These are phyloP conservation scores for Suillus occidentalis DNA, from an alignment of 768 basidiomycete species.

Conservation along the genomic window DNA sequence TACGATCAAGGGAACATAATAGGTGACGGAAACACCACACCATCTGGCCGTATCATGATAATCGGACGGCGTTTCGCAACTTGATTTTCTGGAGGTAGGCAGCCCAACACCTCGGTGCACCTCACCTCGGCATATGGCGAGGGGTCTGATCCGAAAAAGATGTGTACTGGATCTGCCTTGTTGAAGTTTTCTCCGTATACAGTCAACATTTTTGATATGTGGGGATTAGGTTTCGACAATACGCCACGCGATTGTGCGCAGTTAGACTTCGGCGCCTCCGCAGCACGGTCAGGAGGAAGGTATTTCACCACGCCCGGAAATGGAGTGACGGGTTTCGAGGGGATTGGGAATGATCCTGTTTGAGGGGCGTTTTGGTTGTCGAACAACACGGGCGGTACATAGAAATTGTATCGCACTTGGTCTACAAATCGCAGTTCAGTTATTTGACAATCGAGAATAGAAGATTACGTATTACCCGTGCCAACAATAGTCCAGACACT, in stretches of 20 bases:
- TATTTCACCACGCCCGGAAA: slow-evolving; percentile 89
- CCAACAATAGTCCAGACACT: slow-evolving; percentile 95
- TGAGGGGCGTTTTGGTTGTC: slow-evolving; percentile 76
- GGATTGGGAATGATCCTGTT: slow-evolving; percentile 73
- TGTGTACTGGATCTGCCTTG: slow-evolving; percentile 75
- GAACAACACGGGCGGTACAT: slow-evolving; percentile 82
- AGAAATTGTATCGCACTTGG: slow-evolving; percentile 92
- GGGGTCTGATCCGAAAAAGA: slow-evolving; percentile 87
- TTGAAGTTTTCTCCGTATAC: slow-evolving; percentile 89
- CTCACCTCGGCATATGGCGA: slow-evolving; percentile 87
- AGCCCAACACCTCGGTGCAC: slow-evolving; percentile 83
- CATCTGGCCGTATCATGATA: slow-evolving; percentile 79
- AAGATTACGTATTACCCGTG: slow-evolving; percentile 56
- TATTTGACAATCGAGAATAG: slow-evolving; percentile 9
- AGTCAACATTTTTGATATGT: slow-evolving; percentile 78
- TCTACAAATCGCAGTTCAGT: slow-evolving; percentile 42
- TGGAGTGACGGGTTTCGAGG: slow-evolving; percentile 80
- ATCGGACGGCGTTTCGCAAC: slow-evolving; percentile 73
- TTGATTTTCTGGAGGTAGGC: slow-evolving; percentile 72
- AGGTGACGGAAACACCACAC: slow-evolving; percentile 84
- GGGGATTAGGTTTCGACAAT: slow-evolving; percentile 75
- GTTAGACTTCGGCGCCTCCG: slow-evolving; percentile 76
- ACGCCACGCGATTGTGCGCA: slow-evolving; percentile 65
- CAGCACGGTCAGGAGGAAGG: slow-evolving; percentile 84
- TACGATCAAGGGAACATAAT: slow-evolving; percentile 65